phyloP scores from a whole-genome alignment of 2,329 filamentous ascomycete genomes.

The Zasmidium angulare region DNA sequence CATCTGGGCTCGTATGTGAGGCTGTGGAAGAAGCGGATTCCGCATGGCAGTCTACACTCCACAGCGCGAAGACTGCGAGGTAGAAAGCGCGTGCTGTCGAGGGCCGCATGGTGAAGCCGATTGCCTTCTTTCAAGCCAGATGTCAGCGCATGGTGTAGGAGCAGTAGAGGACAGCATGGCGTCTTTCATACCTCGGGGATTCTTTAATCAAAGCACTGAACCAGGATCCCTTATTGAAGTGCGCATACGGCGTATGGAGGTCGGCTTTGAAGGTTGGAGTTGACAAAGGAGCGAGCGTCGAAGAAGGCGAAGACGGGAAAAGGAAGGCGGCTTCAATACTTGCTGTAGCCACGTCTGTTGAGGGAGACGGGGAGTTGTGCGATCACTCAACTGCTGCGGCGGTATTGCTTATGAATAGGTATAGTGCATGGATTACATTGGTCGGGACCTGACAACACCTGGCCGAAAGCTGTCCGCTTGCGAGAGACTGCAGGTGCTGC shows the following conservation, averaged over 20 bases:
- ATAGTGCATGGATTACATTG: neutral
- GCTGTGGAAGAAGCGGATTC: slow-evolving; percentile 40
- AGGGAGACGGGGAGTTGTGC: neutral
- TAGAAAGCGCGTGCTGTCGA: slow-evolving; percentile 48
- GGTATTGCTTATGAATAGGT: neutral
- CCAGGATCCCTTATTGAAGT: slow-evolving; percentile 18
- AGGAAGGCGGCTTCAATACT: neutral
- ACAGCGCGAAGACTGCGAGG: slow-evolving; percentile 61
- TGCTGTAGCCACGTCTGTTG: slow-evolving; percentile 4
- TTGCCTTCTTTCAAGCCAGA: slow-evolving; percentile 14
- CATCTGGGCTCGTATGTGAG: slow-evolving; percentile 42
- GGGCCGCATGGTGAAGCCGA: slow-evolving; percentile 24
- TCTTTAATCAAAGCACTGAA: slow-evolving; percentile 2
- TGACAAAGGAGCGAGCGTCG: slow-evolving; percentile 9
- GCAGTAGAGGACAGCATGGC: neutral
- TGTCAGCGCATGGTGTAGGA: slow-evolving; percentile 19
- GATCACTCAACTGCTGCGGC: neutral
- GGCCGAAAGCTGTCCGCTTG: too few species aligned
- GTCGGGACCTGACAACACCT: neutral
- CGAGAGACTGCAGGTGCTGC: too few species aligned
- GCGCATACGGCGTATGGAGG: slow-evolving; percentile 10
- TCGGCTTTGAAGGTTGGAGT: slow-evolving; percentile 6
- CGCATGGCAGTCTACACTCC: slow-evolving; percentile 44
- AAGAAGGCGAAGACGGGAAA: neutral
- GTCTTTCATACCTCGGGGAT: slow-evolving; percentile 12